Evolutionary conservation across 805 yeast species (phyloP), one percentile per base, ranked within the genome.

Genomic region (Candida palmyrensis): DNA sequence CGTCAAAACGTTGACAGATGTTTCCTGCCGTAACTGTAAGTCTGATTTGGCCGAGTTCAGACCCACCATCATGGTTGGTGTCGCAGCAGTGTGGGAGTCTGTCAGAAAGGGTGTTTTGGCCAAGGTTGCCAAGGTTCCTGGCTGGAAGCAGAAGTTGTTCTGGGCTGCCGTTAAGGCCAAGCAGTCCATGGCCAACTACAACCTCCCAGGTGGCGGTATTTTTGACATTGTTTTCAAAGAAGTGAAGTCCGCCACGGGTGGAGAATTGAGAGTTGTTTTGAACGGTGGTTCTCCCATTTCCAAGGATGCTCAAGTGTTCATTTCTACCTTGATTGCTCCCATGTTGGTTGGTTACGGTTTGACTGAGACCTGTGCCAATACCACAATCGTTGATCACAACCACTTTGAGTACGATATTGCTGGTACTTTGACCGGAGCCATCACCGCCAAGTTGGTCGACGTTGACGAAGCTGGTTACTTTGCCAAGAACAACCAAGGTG

Each of bases 1-100:
- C 48, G 96, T 90, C 42, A 88, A 88, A 66, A 90, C 98, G 19
- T 68, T 92, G 47, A 78, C 95, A 14, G 95, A 84, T 43, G 66
- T 72, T 2, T 85, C 95, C 2, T 77, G 84, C 53, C 79, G 75
- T 50, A 84, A 92, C 65, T 88, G 95, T 67, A 65, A 74, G 37
- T 90, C 96, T 51, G 98, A 92, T 59, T 75, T 92, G 68, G 75
- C 71, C 36, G 84, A 82, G 51, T 84, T 88, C 62, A 72, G 78
- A 57, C 98, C 98, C 38, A 84, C 96, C 4, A 62, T 89, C 47
- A 84, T 92, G 96, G 96, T 88, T 44, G 98, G 96, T 60, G 98
- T 92, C 37, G 97, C 97, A 12, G 96, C 97, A 4, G 97, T 92
- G 33, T 92, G 96, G 95, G 98, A 92, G 68, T 73, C 82, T 24